Conservation (phyloP, 2,329 filamentous ascomycete species). For the Talaromyces verruculosus region DNA sequence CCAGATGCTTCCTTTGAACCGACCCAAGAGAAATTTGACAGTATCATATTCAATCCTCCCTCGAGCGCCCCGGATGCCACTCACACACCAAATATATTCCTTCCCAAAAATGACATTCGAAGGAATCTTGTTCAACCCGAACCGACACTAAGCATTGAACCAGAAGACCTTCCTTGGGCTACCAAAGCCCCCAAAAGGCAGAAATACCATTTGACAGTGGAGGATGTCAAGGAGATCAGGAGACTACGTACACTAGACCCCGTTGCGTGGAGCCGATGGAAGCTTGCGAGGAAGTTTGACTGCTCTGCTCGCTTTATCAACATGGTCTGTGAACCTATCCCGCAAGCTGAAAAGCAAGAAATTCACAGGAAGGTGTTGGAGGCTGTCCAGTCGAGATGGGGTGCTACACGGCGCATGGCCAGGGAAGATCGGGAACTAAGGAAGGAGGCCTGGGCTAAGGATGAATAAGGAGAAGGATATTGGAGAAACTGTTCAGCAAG, state of each 20-base stretch:
- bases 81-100: slow-evolving; percentile 65
- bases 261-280: slow-evolving; percentile 58
- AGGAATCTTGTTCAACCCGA: slow-evolving; percentile 37
- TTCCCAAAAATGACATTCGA: slow-evolving; percentile 60
- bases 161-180: slow-evolving; percentile 47
- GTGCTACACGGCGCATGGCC: slow-evolving; percentile 58
- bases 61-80: slow-evolving; percentile 63
- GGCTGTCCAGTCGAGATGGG: slow-evolving; percentile 61
- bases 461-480: slow-evolving; percentile 45
- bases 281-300: slow-evolving; percentile 62
- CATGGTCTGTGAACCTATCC: slow-evolving; percentile 57
- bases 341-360: slow-evolving; percentile 51
- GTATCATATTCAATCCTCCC: slow-evolving; percentile 67
- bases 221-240: slow-evolving; percentile 61
- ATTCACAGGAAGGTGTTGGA: slow-evolving; percentile 52
- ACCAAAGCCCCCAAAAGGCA: slow-evolving; percentile 55
- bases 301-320: slow-evolving; percentile 64
- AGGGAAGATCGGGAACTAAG: slow-evolving; percentile 61
- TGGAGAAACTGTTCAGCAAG: neutral
- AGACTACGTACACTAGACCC: slow-evolving; percentile 56
- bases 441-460: slow-evolving; percentile 61
- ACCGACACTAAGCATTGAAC: slow-evolving; percentile 9
- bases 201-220: slow-evolving; percentile 60
- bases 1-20: slow-evolving; percentile 53
- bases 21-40: slow-evolving; percentile 46